phyloP scores from a whole-genome alignment of 2,329 filamentous ascomycete species.

The Zasmidium angulare region DNA sequence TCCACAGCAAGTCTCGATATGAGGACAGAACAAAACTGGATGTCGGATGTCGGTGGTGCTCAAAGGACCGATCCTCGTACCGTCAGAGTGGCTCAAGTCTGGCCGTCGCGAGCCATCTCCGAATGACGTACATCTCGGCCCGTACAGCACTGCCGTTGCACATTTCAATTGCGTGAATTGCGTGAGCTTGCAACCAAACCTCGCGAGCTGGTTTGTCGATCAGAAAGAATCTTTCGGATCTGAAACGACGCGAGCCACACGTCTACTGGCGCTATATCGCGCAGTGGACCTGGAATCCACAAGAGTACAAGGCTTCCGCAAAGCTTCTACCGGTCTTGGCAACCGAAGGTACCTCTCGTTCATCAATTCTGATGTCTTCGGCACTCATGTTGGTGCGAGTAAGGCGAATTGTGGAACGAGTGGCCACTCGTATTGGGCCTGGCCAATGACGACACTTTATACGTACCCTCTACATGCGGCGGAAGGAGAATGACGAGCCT shows the following conservation, averaged over 20 bases:
- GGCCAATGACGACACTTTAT: not conserved
- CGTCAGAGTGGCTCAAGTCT: not conserved
- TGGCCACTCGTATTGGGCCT: not conserved
- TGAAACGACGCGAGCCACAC: not conserved
- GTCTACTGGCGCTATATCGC: not conserved
- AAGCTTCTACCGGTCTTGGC: not conserved
- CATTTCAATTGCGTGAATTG: not conserved
- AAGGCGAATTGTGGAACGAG: not conserved
- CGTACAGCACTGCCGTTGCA: not conserved
- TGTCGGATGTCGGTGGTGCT: not conserved
- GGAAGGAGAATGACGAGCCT: too few relatives aligned
- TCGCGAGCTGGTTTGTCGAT: not conserved
- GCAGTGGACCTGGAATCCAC: not conserved
- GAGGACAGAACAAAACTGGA: too few relatives aligned
- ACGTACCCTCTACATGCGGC: too few relatives aligned
- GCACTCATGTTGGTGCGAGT: not conserved
- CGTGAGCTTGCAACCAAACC: not conserved
- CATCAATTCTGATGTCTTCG: not conserved
- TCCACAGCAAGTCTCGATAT: too few relatives aligned
- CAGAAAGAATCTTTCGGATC: not conserved
- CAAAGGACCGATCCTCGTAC: not conserved
- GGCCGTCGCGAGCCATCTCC: not conserved
- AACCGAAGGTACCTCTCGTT: not conserved
- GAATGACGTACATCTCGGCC: not conserved
- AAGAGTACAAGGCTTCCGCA: not conserved